These are phyloP conservation scores for Coriolopsis trogii DNA, from an alignment of 1,284 basidiomycete genomes.

Conservation along the genomic window DNA sequence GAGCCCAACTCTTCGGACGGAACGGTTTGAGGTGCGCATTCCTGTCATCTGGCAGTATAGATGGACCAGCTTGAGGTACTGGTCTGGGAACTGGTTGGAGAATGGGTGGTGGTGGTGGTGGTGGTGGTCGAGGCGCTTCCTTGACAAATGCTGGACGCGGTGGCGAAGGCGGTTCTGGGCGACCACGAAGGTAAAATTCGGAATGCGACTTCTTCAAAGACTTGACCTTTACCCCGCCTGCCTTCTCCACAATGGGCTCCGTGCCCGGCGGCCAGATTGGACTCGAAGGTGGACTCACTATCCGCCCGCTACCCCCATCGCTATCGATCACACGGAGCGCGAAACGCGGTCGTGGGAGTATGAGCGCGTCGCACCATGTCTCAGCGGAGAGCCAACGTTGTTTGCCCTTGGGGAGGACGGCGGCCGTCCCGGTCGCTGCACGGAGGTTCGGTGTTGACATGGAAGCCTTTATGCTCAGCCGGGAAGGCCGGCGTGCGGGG, in stretches of 20 bases:
- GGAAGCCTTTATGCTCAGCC: conserved; percentile 48
- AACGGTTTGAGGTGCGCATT: conserved; percentile 20
- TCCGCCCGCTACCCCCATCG: conserved; percentile 36
- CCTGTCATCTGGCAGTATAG: not conserved
- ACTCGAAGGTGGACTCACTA: conserved; percentile 54
- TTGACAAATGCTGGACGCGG: conserved; percentile 10
- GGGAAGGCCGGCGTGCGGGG: conserved; percentile 20
- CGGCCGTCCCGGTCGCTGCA: conserved; percentile 17
- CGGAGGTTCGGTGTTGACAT: conserved; percentile 67
- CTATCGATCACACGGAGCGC: conserved; percentile 42
- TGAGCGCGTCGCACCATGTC: conserved; percentile 77
- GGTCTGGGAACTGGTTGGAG: no score
- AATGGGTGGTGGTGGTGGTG: no score
- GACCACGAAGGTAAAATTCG: conserved; percentile 19
- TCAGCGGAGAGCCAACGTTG: conserved; percentile 73
- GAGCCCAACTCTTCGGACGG: conserved; percentile 53
- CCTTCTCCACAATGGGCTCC: conserved; percentile 5
- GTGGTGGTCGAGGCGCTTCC: conserved; percentile 10
- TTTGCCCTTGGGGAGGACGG: conserved; percentile 40
- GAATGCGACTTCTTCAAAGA: conserved; percentile 28
- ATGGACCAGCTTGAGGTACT: no score
- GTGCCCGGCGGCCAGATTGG: conserved; percentile 39
- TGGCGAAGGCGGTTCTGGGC: conserved; percentile 12
- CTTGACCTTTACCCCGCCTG: conserved; percentile 6
- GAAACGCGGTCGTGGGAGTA: conserved; percentile 74